These are phyloP conservation scores for Cryptosporidium felis DNA, from an alignment of 169 alveolate species.

Conservation along the genomic window DNA sequence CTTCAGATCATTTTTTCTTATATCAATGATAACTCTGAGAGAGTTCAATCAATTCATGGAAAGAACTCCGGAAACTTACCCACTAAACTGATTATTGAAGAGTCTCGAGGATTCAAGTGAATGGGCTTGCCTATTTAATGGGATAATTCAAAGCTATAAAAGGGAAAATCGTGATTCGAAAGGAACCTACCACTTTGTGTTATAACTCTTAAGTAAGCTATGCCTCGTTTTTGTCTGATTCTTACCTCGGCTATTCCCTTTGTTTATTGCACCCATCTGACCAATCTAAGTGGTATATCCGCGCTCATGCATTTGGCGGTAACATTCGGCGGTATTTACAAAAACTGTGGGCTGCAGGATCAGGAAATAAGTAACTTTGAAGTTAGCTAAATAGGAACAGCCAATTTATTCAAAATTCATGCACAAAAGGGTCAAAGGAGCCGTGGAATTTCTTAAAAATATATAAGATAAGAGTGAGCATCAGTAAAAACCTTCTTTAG, in stretches of 20 bases:
- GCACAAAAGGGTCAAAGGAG: too few relatives aligned
- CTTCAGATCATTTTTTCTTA: background rate
- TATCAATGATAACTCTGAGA: slow-evolving; percentile 3
- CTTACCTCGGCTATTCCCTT: background rate
- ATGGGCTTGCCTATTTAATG: slow-evolving; percentile 14
- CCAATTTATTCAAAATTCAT: too few relatives aligned
- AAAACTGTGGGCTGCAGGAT: slow-evolving; percentile 63
- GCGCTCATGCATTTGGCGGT: slow-evolving; percentile 34
- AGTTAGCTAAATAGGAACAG: too few relatives aligned
- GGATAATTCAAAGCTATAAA: background rate
- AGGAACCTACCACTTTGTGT: slow-evolving; percentile 36
- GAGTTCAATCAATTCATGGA: background rate
- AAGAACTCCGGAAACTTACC: slow-evolving; percentile 20
- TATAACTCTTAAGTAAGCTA: slow-evolving; percentile 14
- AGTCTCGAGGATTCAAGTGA: background rate
- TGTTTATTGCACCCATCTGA: slow-evolving; percentile 6
- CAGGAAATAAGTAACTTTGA: slow-evolving; percentile 67
- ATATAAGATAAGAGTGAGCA: too few relatives aligned
- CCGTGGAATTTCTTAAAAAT: too few relatives aligned
- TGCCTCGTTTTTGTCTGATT: slow-evolving; percentile 13
- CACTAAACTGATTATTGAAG: slow-evolving; percentile 12
- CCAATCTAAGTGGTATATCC: background rate
- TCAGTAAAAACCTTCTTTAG: background rate
- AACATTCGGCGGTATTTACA: slow-evolving; percentile 18
- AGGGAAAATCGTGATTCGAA: background rate